Evolutionary conservation across 768 basidiomycete species (phyloP).

Genomic region (Zangia roseola): DNA sequence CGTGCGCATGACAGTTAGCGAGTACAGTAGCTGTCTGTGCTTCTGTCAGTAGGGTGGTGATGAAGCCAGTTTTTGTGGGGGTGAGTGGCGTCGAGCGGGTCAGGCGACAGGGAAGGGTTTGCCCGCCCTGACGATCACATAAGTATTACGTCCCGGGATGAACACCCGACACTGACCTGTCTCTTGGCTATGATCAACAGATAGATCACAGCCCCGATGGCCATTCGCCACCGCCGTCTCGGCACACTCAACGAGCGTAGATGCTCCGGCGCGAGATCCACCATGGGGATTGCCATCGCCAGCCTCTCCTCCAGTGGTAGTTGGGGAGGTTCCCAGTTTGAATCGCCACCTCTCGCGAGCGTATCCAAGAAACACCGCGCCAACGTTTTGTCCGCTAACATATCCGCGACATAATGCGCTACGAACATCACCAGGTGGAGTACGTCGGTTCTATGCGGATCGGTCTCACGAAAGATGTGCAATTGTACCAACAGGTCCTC

Average conservation of each 20-base stretch:
- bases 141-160: too few relatives aligned
- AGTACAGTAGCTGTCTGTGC: constrained; percentile 34
- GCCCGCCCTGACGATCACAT: too few relatives aligned
- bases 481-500: constrained; percentile 42
- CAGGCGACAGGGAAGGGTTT: too few relatives aligned
- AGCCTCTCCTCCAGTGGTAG: constrained; percentile 39
- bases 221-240: constrained; percentile 44
- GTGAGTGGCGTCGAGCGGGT: too few relatives aligned
- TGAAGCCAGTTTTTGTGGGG: too few relatives aligned
- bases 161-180: constrained; percentile 39
- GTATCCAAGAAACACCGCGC: constrained; percentile 45
- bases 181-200: constrained; percentile 32
- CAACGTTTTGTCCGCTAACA: constrained; percentile 40
- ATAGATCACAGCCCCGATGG: constrained; percentile 40
- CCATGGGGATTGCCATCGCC: constrained; percentile 39
- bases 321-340: constrained; percentile 1
- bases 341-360: constrained; percentile 20
- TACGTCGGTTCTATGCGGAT: constrained; percentile 27
- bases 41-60: too few relatives aligned
- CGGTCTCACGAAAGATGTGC: constrained; percentile 37
- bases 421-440: constrained; percentile 44
- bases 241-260: constrained; percentile 32
- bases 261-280: constrained; percentile 35
- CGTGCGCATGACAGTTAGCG: constrained; percentile 39
- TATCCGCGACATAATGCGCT: constrained; percentile 54